phyloP scores from a whole-genome alignment of 2,329 filamentous ascomycete species.

The Sodiomyces alkalinus region DNA sequence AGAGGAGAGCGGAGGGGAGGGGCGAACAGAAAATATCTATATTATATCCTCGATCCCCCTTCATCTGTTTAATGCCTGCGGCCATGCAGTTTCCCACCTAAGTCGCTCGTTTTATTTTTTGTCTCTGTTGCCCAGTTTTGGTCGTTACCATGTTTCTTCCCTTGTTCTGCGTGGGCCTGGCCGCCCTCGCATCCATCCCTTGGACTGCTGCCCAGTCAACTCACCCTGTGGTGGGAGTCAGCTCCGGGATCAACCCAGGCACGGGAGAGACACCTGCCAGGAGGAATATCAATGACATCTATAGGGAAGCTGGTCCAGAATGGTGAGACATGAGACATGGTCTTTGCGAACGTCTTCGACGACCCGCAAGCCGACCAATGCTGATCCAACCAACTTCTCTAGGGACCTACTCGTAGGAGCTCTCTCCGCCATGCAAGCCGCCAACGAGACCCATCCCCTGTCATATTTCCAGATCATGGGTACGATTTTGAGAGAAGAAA shows the following conservation, averaged over 20 bases:
- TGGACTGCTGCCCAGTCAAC: slow-evolving; percentile 1
- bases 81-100: too few species aligned
- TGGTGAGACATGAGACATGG: slow-evolving; percentile 27
- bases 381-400: not conserved
- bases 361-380: not conserved
- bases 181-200: slow-evolving; percentile 2
- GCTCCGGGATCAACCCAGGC: slow-evolving; percentile 16
- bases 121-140: too few species aligned
- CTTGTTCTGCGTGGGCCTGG: slow-evolving; percentile 1
- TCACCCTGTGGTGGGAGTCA: slow-evolving; percentile 21
- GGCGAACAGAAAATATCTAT: too few species aligned
- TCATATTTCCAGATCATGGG: slow-evolving; percentile 50
- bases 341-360: not conserved
- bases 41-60: too few species aligned
- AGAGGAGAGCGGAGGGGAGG: too few species aligned
- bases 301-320: slow-evolving; percentile 22
- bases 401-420: slow-evolving; percentile 42
- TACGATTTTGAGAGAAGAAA: slow-evolving; percentile 12
- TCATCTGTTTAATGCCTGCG: too few species aligned
- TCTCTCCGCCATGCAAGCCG: slow-evolving; percentile 36
- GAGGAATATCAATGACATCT: slow-evolving; percentile 31
- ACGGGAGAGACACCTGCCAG: slow-evolving; percentile 27
- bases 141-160: slow-evolving; percentile 2
- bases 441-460: slow-evolving; percentile 28
- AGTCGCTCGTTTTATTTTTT: too few species aligned